These are phyloP conservation scores for Arthroderma sp. DNA, from an alignment of 2,329 filamentous ascomycete species.

Conservation along the genomic window DNA sequence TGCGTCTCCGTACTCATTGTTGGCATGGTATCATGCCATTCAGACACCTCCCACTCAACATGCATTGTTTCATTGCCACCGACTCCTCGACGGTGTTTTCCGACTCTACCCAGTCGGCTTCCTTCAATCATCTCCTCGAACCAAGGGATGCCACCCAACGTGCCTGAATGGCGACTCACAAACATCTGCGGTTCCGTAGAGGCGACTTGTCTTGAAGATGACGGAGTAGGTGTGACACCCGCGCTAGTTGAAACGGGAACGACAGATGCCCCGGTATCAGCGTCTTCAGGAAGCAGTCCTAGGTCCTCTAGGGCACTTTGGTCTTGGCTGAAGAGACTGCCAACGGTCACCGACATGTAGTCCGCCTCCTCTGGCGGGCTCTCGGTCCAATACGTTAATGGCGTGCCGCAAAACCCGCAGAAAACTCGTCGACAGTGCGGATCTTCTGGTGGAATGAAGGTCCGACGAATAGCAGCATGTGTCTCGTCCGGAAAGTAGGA, in stretches of 20 bases:
- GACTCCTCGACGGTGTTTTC: slow-evolving; percentile 46
- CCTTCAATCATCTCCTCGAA: slow-evolving; percentile 72
- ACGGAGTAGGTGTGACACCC: neutral
- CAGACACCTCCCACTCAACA: slow-evolving; percentile 74
- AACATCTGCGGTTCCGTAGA: slow-evolving; percentile 18
- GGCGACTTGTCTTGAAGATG: slow-evolving; percentile 12
- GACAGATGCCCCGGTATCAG: slow-evolving; percentile 14
- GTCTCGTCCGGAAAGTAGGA: slow-evolving; percentile 71
- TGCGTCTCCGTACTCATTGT: neutral
- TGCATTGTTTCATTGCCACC: slow-evolving; percentile 52
- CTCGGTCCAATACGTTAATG: slow-evolving; percentile 74
- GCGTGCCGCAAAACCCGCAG: slow-evolving; percentile 84
- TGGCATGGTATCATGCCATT: slow-evolving; percentile 47
- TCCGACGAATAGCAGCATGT: slow-evolving; percentile 51
- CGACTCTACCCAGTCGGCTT: slow-evolving; percentile 57
- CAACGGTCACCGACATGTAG: slow-evolving; percentile 70
- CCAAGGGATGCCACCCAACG: slow-evolving; percentile 58
- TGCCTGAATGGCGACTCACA: slow-evolving; percentile 28
- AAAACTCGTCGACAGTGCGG: slow-evolving; percentile 60
- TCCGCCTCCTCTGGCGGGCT: slow-evolving; percentile 57
- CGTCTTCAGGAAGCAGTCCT: slow-evolving; percentile 52
- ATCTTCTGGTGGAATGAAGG: slow-evolving; percentile 50
- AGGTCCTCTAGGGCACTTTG: slow-evolving; percentile 61
- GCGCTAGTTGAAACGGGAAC: neutral
- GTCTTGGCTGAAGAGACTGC: slow-evolving; percentile 60